phyloP scores from a whole-genome alignment of 2,329 filamentous ascomycete species.

The Sporothrix phasma region DNA sequence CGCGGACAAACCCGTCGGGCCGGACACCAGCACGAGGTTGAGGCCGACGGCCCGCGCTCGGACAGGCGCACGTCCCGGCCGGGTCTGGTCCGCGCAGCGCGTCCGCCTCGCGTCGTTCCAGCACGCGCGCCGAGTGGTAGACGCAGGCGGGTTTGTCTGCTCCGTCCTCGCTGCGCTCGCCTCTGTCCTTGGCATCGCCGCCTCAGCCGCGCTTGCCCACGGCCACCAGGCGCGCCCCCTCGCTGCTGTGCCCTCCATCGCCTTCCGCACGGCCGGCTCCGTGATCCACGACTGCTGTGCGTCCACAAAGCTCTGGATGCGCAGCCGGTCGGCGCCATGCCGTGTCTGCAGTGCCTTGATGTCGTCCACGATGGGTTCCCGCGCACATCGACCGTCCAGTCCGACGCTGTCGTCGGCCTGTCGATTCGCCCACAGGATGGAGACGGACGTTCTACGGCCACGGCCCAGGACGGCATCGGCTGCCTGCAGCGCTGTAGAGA shows the following conservation, averaged over 20 bases:
- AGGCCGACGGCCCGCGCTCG: slow-evolving; percentile 30
- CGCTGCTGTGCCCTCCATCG: neutral
- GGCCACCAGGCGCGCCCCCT: slow-evolving; percentile 16
- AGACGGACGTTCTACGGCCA: slow-evolving; percentile 37
- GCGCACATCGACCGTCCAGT: slow-evolving; percentile 30
- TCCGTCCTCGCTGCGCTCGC: too few species aligned
- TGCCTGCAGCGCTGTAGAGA: slow-evolving; percentile 80
- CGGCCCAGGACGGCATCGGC: slow-evolving; percentile 48
- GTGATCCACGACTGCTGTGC: slow-evolving; percentile 62
- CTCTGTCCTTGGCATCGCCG: too few species aligned
- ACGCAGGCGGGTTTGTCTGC: slow-evolving; percentile 6
- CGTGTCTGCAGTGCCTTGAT: slow-evolving; percentile 55
- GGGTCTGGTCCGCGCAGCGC: slow-evolving; percentile 8
- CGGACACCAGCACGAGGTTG: slow-evolving; percentile 73
- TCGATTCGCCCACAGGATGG: slow-evolving; percentile 76
- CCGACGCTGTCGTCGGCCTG: slow-evolving; percentile 54
- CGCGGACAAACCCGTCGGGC: slow-evolving; percentile 84
- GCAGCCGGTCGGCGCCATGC: slow-evolving; percentile 44
- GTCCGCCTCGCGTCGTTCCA: neutral
- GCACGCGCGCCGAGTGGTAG: slow-evolving; percentile 5
- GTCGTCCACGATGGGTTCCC: slow-evolving; percentile 45
- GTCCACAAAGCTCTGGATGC: slow-evolving; percentile 70
- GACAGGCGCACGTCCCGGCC: slow-evolving; percentile 21
- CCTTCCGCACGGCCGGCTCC: slow-evolving; percentile 35
- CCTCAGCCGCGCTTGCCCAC: too few species aligned